These are phyloP conservation scores for Austroboletus festivus DNA, from an alignment of 768 basidiomycete genomes.

Conservation along the genomic window DNA sequence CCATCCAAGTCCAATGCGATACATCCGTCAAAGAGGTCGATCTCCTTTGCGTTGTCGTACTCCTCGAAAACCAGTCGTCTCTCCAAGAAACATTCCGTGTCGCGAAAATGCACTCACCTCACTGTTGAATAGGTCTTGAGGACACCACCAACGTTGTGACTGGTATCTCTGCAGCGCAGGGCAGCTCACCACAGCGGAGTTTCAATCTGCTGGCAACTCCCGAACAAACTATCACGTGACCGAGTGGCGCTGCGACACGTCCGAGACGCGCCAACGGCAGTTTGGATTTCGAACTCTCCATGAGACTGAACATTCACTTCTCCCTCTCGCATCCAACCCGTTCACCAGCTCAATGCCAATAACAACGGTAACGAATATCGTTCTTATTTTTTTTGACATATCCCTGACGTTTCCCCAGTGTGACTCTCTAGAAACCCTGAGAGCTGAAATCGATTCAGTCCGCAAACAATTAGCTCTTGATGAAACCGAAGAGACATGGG, in stretches of 20 bases:
- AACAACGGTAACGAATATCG: slow-evolving; percentile 19
- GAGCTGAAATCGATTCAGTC: slow-evolving; percentile 41
- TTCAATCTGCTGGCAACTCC: no score
- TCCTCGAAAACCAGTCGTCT: neutral
- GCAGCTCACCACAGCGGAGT: slow-evolving; percentile 27
- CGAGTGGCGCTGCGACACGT: slow-evolving; percentile 14
- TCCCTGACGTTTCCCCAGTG: slow-evolving; percentile 28
- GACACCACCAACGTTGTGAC: slow-evolving; percentile 16
- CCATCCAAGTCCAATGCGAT: slow-evolving; percentile 3
- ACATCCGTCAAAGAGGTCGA: slow-evolving; percentile 21
- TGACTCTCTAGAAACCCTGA: slow-evolving; percentile 28
- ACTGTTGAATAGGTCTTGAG: slow-evolving; percentile 15
- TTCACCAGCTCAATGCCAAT: slow-evolving; percentile 24
- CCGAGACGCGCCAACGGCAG: slow-evolving; percentile 16
- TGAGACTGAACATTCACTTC: slow-evolving; percentile 10
- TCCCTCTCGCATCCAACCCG: neutral
- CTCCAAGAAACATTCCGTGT: neutral
- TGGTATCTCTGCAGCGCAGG: slow-evolving; percentile 1
- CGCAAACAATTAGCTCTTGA: slow-evolving; percentile 41
- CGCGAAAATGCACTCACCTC: slow-evolving; percentile 24
- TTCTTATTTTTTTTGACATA: neutral
- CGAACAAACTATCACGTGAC: slow-evolving; percentile 25
- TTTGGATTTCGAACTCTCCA: slow-evolving; percentile 15
- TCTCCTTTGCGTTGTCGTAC: neutral
- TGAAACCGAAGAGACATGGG: slow-evolving; percentile 84